A percentile compares a stretch with the other conserved stretches of the same genome.
Conservation (phyloP, 371 early-diverging fungal genomes). For the Mortierella sp. region DNA sequence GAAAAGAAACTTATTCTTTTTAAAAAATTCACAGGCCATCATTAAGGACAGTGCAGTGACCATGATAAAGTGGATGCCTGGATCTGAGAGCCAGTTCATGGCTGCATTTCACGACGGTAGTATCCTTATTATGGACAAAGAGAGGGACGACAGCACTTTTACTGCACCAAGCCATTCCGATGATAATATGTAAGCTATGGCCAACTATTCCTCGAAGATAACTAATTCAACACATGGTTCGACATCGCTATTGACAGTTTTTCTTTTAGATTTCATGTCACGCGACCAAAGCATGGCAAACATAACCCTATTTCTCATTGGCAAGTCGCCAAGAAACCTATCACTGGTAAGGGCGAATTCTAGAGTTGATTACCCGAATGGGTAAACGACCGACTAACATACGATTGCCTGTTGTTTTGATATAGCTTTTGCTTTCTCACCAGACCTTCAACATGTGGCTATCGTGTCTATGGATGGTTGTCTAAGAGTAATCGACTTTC, state of each 20-base stretch:
- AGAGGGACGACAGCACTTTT: constrained; percentile 85
- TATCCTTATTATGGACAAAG: constrained; percentile 88
- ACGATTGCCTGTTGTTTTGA: neutral
- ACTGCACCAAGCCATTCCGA: constrained; percentile 47
- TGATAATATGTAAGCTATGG: constrained; percentile 27
- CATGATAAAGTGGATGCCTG: constrained; percentile 92
- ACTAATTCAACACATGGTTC: too few species aligned
- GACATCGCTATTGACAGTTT: constrained; percentile 1
- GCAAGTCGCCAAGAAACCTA: constrained; percentile 74
- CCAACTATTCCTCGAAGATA: too few species aligned
- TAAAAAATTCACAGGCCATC: constrained; percentile 73
- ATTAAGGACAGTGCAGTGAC: constrained; percentile 79
- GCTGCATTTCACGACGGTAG: constrained; percentile 83
- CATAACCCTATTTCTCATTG: constrained; percentile 84
- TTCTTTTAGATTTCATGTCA: constrained; percentile 64
- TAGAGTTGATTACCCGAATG: too few species aligned
- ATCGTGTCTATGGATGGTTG: constrained; percentile 82
- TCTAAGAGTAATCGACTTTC: constrained; percentile 82
- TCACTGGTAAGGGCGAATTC: too few species aligned
- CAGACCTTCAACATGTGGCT: constrained; percentile 86
- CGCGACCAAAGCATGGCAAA: constrained; percentile 66
- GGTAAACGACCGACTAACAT: neutral
- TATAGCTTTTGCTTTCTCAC: constrained; percentile 85
- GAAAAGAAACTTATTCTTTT: neutral
- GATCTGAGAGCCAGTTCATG: constrained; percentile 86